Evolutionary conservation across 1,139 yeast species (phyloP), one percentile per base, ranked within the genome.

Genomic region (Suhomyces yuchorum): DNA sequence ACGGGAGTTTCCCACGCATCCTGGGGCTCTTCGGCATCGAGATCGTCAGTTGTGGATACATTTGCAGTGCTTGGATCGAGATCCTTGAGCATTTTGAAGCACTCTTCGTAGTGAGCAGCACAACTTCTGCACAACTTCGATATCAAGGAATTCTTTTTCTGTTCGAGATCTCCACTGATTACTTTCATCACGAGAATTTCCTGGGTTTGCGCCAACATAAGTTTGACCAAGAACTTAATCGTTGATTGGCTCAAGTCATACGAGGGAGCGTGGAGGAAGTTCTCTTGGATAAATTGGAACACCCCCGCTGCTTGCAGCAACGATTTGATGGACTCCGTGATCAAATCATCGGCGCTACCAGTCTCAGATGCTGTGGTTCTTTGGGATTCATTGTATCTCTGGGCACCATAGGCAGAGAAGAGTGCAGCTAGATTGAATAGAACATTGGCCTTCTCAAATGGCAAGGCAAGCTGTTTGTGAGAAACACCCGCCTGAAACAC

Each of bases 241-340:
- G 91, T 84, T 28, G 85, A 81, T 43, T 86, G 87, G 49, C 80
- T 75, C 49, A 92, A 70, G 63, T 93, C 99, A 3, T 78, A 74
- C 6, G 93, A 83, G 0, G 98, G 97, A 0, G 97, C 96, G 68
- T 92, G 96, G 40, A 92, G 70, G 63, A 93, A 93, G 66, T 87
- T 88, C 56, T 88, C 93, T 43, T 85, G 77, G 32, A 92, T 74
- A 56, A 82, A 89, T 53, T 80, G 78, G 58, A 80, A 86, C 18
- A 91, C 77, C 0, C 97, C 96, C 1, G 96, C 87, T 2, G 97
- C 84, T 51, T 84, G 86, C 55, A 90, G 90, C 56, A 87, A 80
- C 44, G 74, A 66, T 43, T 79, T 80, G 53, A 85, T 77, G 0
- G 91, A 76, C n/a, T 70, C 68, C 55, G 87, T 90, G 30, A 64